Percentiles rank a stretch among this genome's conserved stretches.
Evolutionary conservation across 1,284 basidiomycete genomes (phyloP).

Genomic region (Ceratobasidium sp.): DNA sequence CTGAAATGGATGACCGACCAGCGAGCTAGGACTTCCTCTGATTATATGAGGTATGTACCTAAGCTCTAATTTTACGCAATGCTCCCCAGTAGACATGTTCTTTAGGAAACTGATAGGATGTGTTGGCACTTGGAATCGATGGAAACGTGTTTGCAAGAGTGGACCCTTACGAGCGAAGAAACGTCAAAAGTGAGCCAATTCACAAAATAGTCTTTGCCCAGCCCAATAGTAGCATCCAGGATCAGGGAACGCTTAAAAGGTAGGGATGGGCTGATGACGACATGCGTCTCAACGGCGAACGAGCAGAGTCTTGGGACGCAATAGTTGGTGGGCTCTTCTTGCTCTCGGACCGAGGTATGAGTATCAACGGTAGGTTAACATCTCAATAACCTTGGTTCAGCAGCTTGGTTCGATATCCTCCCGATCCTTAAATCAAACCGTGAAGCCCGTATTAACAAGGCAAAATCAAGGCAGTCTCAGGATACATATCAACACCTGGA

Average conservation of each 20-base stretch:
- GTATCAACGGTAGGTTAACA: too few relatives aligned
- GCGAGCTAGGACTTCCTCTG: too few relatives aligned
- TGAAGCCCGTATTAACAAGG: neutral
- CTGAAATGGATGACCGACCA: neutral
- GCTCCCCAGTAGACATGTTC: neutral
- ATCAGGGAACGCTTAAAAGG: neutral
- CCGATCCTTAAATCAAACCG: slow-evolving; percentile 17
- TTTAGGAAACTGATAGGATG: neutral
- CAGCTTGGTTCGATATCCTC: slow-evolving; percentile 8
- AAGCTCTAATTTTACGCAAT: too few relatives aligned
- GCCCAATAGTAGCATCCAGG: neutral
- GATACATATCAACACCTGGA: neutral
- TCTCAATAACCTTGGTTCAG: neutral
- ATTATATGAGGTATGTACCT: neutral
- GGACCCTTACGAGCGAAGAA: neutral
- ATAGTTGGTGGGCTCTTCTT: too few relatives aligned
- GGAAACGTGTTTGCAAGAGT: neutral
- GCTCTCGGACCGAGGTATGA: too few relatives aligned
- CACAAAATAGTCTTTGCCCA: neutral
- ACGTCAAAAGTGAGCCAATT: neutral
- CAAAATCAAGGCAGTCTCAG: neutral
- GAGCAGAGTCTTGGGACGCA: too few relatives aligned
- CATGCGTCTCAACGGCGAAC: neutral
- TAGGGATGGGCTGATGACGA: slow-evolving; percentile 18
- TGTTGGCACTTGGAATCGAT: neutral